These are phyloP conservation scores for Lasiosphaeria hispida DNA, from an alignment of 495 filamentous ascomycete species.

Conservation along the genomic window DNA sequence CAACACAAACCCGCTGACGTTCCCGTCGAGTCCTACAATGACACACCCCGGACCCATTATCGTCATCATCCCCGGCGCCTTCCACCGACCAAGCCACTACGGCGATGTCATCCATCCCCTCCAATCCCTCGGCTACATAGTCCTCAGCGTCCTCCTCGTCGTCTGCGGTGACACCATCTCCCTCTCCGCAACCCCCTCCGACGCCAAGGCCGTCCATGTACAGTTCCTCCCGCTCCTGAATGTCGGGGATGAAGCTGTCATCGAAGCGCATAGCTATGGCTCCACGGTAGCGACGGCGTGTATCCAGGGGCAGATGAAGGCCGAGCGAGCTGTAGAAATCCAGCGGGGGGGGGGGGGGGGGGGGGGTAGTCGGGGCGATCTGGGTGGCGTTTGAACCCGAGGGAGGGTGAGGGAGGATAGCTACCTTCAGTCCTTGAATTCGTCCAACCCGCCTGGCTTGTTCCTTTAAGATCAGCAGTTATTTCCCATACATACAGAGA, in stretches of 20 bases:
- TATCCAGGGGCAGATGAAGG: background rate
- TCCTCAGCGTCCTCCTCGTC: conserved; percentile 1
- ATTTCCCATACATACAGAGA: too few species aligned
- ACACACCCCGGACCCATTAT: conserved; percentile 4
- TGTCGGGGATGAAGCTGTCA: background rate
- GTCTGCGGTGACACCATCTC: background rate
- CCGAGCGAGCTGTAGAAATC: background rate
- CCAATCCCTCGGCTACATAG: background rate
- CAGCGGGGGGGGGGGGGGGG: too few species aligned
- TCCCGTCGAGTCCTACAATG: too few species aligned
- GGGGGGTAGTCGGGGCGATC: background rate
- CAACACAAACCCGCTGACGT: too few species aligned
- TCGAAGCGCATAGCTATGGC: conserved; percentile 12
- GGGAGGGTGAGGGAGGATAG: too few species aligned
- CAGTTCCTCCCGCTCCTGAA: conserved; percentile 4
- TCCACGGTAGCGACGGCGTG: conserved; percentile 1
- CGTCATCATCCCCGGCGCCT: conserved; percentile 12
- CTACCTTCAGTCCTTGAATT: too few species aligned
- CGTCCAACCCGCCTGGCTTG: too few species aligned
- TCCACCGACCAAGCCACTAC: conserved; percentile 7
- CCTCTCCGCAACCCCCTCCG: conserved; percentile 1
- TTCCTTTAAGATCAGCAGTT: too few species aligned
- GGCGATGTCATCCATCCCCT: background rate
- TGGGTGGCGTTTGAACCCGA: too few species aligned
- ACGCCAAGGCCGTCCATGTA: background rate